Evolutionary conservation across 495 filamentous ascomycete species (phyloP), one percentile per base, ranked within the genome.

Genomic region (Rostrohypoxylon terebratum): DNA sequence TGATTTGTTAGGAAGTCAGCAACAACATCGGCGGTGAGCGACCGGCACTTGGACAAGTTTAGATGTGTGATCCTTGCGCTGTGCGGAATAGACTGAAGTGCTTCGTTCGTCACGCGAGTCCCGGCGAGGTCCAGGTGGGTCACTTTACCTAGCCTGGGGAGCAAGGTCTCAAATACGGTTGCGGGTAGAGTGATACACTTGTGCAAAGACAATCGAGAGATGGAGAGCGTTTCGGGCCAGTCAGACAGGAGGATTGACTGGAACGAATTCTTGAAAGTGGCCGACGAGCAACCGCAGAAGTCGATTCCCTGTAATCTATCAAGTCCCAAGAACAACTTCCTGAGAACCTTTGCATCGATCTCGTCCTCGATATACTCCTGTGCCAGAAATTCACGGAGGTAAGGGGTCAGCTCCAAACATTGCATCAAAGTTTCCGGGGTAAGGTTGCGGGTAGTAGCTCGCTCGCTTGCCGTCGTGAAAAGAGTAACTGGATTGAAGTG

Each of bases 291-390:
- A 61, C 90, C 93, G 76, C 91, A 94, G 69, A 96, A 91, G 77
- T 97, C 93, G 55, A 96, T 69, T 0, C 89, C 92, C 72, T 87
- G 81, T 33, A 97, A 75, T 59, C 89, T 89, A 4, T 90, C 88
- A 16, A 96, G 81, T 51, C 86, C 88, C 62, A 93, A 90, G 71
- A 97, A 91, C 33, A 97, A 77, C 80, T 93, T 93, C 60, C 83
- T 83, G 63, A 97, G 80, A 33, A 97, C 90, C 18, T 87, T 84
- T 20, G 82, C 83, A 72, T 88, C 86, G 33, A 97, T 79, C 69
- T 97, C 93, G 44, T 92, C 90, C 75, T 95, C 93, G 57, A 97
- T 79, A 68, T 95, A 91, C 79, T 97, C 93, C 80, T 94, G 93
- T 34, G 90, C 87, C 62, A 96, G 80, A 71, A 94, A 93, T 81